Evolutionary conservation across 2,329 filamentous ascomycete genomes (phyloP).

Genomic region (Orbilia quercus): DNA sequence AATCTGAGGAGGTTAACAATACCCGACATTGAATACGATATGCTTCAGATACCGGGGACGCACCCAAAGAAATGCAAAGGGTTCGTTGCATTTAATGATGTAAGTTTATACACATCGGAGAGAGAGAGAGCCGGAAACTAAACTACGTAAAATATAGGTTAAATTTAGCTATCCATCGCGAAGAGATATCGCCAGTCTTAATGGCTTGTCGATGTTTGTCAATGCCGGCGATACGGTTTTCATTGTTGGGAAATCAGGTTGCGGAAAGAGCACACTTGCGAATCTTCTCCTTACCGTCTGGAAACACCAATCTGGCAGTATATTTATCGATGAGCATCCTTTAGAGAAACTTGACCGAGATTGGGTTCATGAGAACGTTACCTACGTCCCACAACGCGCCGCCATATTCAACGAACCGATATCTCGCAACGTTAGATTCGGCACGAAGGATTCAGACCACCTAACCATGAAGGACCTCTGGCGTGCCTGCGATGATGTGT

Average conservation of each 20-base stretch:
- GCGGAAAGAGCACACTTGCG: slow-evolving; percentile 88
- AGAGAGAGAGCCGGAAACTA: too few species aligned
- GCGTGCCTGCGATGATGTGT: slow-evolving; percentile 73
- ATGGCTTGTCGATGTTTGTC: slow-evolving; percentile 75
- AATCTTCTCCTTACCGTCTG: slow-evolving; percentile 85
- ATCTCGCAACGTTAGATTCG: slow-evolving; percentile 80
- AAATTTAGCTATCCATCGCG: slow-evolving; percentile 83
- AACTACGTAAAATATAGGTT: slow-evolving; percentile 67
- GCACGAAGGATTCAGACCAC: slow-evolving; percentile 67
- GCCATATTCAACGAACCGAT: slow-evolving; percentile 84
- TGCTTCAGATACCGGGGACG: slow-evolving; percentile 31
- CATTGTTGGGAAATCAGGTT: slow-evolving; percentile 86
- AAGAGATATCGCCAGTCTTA: slow-evolving; percentile 70
- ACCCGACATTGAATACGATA: slow-evolving; percentile 39
- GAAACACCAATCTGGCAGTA: slow-evolving; percentile 71
- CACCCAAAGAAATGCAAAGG: slow-evolving; percentile 69
- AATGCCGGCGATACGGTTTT: slow-evolving; percentile 79
- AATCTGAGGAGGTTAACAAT: slow-evolving; percentile 67
- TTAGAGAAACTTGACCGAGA: slow-evolving; percentile 72
- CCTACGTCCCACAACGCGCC: slow-evolving; percentile 83
- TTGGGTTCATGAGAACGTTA: slow-evolving; percentile 83
- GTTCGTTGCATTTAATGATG: slow-evolving; percentile 76
- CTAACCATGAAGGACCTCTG: slow-evolving; percentile 70
- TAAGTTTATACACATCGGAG: slow-evolving; percentile 63
- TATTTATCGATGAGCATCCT: slow-evolving; percentile 75